Evolutionary conservation across 139 green algal genomes (phyloP).

Genomic region (Ettlia oleoabundans): DNA sequence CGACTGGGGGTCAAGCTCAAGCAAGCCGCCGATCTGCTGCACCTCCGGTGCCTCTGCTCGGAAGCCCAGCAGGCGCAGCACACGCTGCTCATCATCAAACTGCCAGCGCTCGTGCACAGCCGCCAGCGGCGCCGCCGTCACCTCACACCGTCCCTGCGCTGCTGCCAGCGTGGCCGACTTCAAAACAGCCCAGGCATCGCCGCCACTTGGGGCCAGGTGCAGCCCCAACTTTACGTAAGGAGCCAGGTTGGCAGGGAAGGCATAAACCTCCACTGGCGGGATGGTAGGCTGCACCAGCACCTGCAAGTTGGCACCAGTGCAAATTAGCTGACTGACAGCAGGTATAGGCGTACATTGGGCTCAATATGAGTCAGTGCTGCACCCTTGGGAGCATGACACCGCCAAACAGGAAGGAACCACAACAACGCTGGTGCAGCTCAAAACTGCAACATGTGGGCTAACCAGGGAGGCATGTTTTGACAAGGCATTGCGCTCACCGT

Average conservation of each 20-base stretch:
- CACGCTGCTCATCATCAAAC: not conserved
- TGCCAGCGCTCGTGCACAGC: slow-evolving; percentile 14
- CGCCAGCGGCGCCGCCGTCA: slow-evolving; percentile 6
- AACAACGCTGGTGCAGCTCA: too few relatives aligned
- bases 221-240: not conserved
- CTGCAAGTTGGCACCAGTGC: not conserved
- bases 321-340: too few relatives aligned
- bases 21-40: slow-evolving; percentile 16
- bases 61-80: slow-evolving; percentile 32
- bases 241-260: not conserved
- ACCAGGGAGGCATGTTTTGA: too few relatives aligned
- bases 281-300: slow-evolving; percentile 2
- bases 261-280: slow-evolving; percentile 5
- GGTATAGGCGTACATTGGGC: not conserved
- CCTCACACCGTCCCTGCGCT: not conserved
- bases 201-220: not conserved
- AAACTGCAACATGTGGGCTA: too few relatives aligned
- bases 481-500: slow-evolving; percentile 2
- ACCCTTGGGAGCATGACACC: not conserved
- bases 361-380: not conserved
- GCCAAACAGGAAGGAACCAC: too few relatives aligned
- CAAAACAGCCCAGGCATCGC: not conserved
- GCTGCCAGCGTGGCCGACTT: not conserved
- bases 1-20: not conserved
- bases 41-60: slow-evolving; percentile 6